phyloP scores from a whole-genome alignment of 177 flowering plant genomes.

The Vitis hybrid region DNA sequence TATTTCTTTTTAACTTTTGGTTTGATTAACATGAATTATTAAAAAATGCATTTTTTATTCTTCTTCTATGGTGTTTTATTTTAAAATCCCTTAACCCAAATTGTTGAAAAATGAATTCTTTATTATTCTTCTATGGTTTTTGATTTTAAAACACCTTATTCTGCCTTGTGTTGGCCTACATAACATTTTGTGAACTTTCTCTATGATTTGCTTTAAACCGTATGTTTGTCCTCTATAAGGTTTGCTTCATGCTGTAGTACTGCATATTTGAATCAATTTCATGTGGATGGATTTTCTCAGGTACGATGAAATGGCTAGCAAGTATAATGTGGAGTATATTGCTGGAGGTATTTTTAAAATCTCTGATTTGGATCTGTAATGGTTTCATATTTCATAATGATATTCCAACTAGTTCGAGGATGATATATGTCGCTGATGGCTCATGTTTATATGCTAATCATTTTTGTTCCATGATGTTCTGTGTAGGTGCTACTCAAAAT shows the following conservation, averaged over 20 bases:
- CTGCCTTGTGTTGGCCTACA: no score
- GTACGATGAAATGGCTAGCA: constrained; percentile 74
- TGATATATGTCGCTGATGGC: neutral
- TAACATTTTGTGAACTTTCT: neutral
- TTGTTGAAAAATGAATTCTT: no score
- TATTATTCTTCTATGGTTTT: no score
- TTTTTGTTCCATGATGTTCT: constrained; percentile 5
- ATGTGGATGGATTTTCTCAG: constrained; percentile 18
- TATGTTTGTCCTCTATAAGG: no score
- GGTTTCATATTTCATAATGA: neutral
- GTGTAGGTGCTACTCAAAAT: constrained; percentile 92
- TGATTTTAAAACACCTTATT: no score
- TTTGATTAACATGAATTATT: neutral
- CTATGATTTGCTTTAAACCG: no score
- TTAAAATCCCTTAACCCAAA: no score
- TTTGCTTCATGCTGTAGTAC: neutral
- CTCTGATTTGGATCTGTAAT: neutral
- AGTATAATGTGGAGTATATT: constrained; percentile 71
- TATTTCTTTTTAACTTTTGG: neutral
- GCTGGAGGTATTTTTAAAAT: constrained; percentile 75
- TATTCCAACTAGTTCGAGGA: neutral
- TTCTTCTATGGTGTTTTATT: no score
- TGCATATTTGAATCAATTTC: neutral
- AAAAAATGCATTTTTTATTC: no score
- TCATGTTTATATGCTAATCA: neutral